Percentiles rank a stretch among this genome's conserved stretches.
These are phyloP conservation scores for Phytophthora uliginosa DNA, from an alignment of 352 stramenopile species.

Conservation along the genomic window DNA sequence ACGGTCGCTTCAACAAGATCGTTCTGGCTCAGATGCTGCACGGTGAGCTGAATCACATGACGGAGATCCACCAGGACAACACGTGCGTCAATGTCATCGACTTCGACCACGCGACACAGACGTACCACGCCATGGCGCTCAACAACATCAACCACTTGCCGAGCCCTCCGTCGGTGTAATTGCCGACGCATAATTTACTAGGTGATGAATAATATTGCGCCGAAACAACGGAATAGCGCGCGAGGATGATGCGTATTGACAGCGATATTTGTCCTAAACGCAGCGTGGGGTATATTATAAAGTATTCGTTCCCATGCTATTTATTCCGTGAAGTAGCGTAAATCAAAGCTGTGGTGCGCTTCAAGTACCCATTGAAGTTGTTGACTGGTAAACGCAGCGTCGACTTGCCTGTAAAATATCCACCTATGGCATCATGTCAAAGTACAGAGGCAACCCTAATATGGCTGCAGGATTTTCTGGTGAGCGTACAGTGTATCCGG, in stretches of 20 bases:
- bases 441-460: no score
- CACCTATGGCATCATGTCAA: no score
- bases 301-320: slow-evolving; percentile 5
- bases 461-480: not conserved
- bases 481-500: not conserved
- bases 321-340: not conserved
- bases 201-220: slow-evolving; percentile 1
- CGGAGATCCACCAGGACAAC: slow-evolving; percentile 83
- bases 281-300: slow-evolving; percentile 27
- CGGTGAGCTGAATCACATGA: slow-evolving; percentile 65
- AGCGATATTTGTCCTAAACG: slow-evolving; percentile 1
- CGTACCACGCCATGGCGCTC: slow-evolving; percentile 69
- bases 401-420: not conserved
- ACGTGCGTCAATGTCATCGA: slow-evolving; percentile 91
- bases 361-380: not conserved
- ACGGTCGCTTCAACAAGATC: slow-evolving; percentile 90
- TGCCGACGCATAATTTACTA: slow-evolving; percentile 7
- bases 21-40: slow-evolving; percentile 78
- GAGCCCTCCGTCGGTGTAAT: slow-evolving; percentile 40
- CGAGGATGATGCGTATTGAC: slow-evolving; percentile 3
- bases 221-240: not conserved
- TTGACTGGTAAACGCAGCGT: not conserved
- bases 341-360: not conserved
- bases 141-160: slow-evolving; percentile 79
- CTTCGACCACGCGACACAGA: slow-evolving; percentile 67